A percentile compares a stretch with the other conserved stretches of the same genome.
phyloP scores from a whole-genome alignment of 345 rosid species.

The Rhodomyrtus tomentosa region DNA sequence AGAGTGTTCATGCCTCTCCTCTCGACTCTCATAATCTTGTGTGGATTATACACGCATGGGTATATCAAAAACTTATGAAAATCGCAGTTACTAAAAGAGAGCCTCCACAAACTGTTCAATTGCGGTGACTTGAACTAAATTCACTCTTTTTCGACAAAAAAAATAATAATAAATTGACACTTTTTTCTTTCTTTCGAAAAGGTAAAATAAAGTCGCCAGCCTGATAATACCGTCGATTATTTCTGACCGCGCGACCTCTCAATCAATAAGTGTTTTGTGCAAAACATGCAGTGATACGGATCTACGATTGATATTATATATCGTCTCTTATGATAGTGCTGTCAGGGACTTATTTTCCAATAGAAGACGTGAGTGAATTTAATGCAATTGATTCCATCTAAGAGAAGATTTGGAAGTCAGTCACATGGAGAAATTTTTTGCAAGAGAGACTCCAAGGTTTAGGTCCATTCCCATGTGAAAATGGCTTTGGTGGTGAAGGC shows the following conservation, averaged over 20 bases:
- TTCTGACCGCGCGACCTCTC: no score
- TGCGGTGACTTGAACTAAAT: background rate
- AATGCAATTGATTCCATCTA: background rate
- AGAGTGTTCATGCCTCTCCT: background rate
- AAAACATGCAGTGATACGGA: no score
- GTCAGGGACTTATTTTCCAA: no score
- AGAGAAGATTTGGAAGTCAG: background rate
- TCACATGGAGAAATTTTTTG: background rate
- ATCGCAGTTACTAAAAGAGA: background rate
- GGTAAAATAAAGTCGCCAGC: no score
- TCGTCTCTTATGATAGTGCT: no score
- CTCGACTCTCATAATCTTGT: background rate
- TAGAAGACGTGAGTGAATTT: background rate
- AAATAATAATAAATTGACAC: no score
- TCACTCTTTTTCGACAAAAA: background rate
- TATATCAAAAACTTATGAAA: background rate
- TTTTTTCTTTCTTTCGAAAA: background rate
- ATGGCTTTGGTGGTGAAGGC: background rate
- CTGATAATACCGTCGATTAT: no score
- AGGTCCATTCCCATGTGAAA: background rate
- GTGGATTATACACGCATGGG: background rate
- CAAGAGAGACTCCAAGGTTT: background rate
- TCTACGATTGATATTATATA: no score
- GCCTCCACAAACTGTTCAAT: background rate
- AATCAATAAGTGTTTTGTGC: no score